These are phyloP conservation scores for Pycnococcus provasolii DNA, from an alignment of 139 green algal species.

Conservation along the genomic window DNA sequence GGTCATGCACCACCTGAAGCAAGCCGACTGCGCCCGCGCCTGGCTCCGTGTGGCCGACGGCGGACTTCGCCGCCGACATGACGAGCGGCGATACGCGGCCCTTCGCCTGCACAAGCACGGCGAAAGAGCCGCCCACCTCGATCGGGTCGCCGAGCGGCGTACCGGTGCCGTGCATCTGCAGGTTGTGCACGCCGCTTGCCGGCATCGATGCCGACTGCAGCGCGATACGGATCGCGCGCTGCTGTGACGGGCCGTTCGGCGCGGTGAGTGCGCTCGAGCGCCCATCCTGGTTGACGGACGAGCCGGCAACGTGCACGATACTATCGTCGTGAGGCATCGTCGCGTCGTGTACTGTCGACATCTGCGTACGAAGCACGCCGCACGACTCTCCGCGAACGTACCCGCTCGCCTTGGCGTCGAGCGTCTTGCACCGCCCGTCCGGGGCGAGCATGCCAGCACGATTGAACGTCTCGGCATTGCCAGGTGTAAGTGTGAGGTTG, in stretches of 20 bases:
- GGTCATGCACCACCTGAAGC: background rate
- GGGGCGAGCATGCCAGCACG: constrained; percentile 48
- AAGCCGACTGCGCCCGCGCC: constrained; percentile 5
- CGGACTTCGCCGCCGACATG: constrained; percentile 5
- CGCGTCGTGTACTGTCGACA: constrained; percentile 6
- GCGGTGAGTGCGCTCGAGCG: constrained; percentile 69
- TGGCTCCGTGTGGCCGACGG: constrained; percentile 15
- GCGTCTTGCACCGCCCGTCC: constrained; percentile 51
- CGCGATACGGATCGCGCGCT: constrained; percentile 51
- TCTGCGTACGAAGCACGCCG: constrained; percentile 23
- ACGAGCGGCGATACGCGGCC: background rate
- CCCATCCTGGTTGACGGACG: constrained; percentile 54
- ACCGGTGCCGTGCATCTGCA: constrained; percentile 29
- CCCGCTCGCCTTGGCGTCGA: constrained; percentile 60
- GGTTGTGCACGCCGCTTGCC: background rate
- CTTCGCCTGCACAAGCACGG: background rate
- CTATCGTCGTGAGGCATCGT: background rate
- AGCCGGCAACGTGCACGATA: background rate
- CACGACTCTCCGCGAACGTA: constrained; percentile 61
- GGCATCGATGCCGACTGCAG: constrained; percentile 13
- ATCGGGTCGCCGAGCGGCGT: constrained; percentile 40
- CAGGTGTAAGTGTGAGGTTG: constrained; percentile 47
- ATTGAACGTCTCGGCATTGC: constrained; percentile 40
- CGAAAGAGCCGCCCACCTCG: constrained; percentile 20
- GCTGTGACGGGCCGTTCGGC: constrained; percentile 74